phyloP scores from a whole-genome alignment of 176 grass and related monocot genomes.

The Oryza australiensis region DNA sequence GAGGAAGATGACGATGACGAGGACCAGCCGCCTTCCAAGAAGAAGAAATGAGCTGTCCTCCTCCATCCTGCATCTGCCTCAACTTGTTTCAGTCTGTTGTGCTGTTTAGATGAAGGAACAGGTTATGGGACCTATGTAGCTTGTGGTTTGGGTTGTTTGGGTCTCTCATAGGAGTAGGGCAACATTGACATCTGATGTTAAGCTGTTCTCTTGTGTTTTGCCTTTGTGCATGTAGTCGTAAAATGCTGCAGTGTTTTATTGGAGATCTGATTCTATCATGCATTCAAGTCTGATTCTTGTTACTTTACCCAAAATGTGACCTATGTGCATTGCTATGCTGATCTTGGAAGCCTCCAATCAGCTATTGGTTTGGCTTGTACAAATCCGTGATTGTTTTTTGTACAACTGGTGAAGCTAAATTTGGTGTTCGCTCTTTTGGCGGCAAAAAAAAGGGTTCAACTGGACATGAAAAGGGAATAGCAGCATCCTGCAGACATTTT shows the following conservation, averaged over 20 bases:
- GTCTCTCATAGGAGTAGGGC: conserved; percentile 48
- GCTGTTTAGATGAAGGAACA: conserved; percentile 48
- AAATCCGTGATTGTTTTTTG: too few relatives aligned
- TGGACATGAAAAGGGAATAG: too few relatives aligned
- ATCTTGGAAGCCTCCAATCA: not conserved
- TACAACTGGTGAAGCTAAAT: too few relatives aligned
- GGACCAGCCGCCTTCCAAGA: conserved; percentile 74
- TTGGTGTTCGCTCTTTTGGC: too few relatives aligned
- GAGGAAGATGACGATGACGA: conserved; percentile 59
- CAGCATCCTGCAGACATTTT: not conserved
- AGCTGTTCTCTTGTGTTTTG: conserved; percentile 36
- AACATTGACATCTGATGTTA: conserved; percentile 49
- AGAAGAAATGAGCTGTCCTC: conserved; percentile 72
- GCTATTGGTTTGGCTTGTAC: too few relatives aligned
- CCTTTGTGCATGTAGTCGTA: conserved; percentile 41
- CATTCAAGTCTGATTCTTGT: conserved; percentile 46
- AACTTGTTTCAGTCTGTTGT: conserved; percentile 43
- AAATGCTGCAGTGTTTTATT: conserved; percentile 34
- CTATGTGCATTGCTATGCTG: not conserved
- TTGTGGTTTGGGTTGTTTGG: conserved; percentile 34
- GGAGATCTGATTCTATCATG: conserved; percentile 21
- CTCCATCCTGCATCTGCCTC: not conserved
- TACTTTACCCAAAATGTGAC: not conserved
- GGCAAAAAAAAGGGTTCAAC: too few relatives aligned
- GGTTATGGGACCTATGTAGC: conserved; percentile 37